Base-by-base conservation (phyloP, 148 eudicot genomes). In the Fagopyrum homotropicum region DNA sequence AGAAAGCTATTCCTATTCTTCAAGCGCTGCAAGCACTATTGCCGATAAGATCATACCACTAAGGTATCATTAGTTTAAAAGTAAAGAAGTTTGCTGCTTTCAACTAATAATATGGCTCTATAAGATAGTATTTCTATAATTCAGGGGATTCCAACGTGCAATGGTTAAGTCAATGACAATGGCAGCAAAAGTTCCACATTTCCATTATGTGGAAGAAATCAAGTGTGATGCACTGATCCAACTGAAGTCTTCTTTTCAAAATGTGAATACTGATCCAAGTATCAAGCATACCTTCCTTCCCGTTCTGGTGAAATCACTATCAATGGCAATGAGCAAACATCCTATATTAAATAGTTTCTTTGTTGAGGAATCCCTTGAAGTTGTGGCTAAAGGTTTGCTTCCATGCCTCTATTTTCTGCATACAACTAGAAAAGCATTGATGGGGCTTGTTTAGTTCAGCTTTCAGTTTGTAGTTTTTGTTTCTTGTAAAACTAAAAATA, bases 81-180 rank as follows among this genome's bases (percentile, higher is more conserved):
- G 46, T 66, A 6, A 35, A 35, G 17, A 43, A 15, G n/a, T 30
- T 63, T 11, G 45, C 44, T 74, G 76, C 69, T 9, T 69, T 43
- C 7, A 51, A 74, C 47, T n/a, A 54, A 44, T 0, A 11, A 9
- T 17, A 44, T 8, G 70, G 22, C 57, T 35, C 9, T 17, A 14
- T 35, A 66, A 66, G 19, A 14, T 49, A 49, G 12, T 12, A 49
- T 11, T 76, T 77, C 68, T 26, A 49, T 61, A 75, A 73, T 80
- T 78, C 89, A 96, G 99, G 88, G 99, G 98, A 72, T 96, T 80
- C 86, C 93, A 88, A 78, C 99, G 99, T 51, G 97, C 97, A 45
- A 96, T 96, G 99, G 96, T 89, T 45, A 96, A 96, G 81, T 84
- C 99, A 73, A 96, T 96, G 99, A 96, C 91, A 10, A 76, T 87